A percentile compares a stretch with the other conserved stretches of the same genome.
phyloP scores from a whole-genome alignment of 495 filamentous ascomycete species.

The Evansstolkia leycettana region DNA sequence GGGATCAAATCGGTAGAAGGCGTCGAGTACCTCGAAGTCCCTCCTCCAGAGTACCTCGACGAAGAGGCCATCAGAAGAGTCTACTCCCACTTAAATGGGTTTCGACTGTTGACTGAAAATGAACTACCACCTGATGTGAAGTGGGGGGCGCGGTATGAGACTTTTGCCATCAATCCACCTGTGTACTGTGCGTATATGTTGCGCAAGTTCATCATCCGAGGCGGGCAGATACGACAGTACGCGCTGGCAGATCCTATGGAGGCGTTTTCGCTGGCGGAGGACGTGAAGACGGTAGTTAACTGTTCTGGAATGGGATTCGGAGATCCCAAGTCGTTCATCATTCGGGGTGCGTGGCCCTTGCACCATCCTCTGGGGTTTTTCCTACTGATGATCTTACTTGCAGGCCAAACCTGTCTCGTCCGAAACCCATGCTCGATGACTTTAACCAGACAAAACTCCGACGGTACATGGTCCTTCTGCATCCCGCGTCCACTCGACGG shows the following conservation, averaged over 20 bases:
- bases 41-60: slow-evolving; percentile 31
- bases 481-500: slow-evolving; percentile 47
- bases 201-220: slow-evolving; percentile 35
- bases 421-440: slow-evolving; percentile 36
- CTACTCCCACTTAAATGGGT: slow-evolving; percentile 28
- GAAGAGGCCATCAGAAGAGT: slow-evolving; percentile 10
- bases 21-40: slow-evolving; percentile 47
- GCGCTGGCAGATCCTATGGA: slow-evolving; percentile 33
- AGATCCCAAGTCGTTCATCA: slow-evolving; percentile 40
- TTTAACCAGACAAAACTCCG: slow-evolving; percentile 45
- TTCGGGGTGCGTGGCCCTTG: slow-evolving; percentile 28
- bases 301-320: slow-evolving; percentile 45
- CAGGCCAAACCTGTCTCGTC: slow-evolving; percentile 33
- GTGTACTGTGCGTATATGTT: slow-evolving; percentile 47
- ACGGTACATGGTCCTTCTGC: slow-evolving; percentile 48
- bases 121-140: slow-evolving; percentile 36
- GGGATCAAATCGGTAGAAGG: slow-evolving; percentile 43
- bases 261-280: slow-evolving; percentile 26
- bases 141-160: slow-evolving; percentile 45
- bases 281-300: slow-evolving; percentile 42
- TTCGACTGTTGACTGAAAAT: slow-evolving; percentile 19
- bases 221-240: slow-evolving; percentile 33
- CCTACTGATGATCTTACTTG: background rate
- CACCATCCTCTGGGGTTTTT: slow-evolving; percentile 1
- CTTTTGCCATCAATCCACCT: slow-evolving; percentile 49